Base-by-base conservation (phyloP, 1,284 basidiomycete species). In the Taiwanofungus camphoratus region DNA sequence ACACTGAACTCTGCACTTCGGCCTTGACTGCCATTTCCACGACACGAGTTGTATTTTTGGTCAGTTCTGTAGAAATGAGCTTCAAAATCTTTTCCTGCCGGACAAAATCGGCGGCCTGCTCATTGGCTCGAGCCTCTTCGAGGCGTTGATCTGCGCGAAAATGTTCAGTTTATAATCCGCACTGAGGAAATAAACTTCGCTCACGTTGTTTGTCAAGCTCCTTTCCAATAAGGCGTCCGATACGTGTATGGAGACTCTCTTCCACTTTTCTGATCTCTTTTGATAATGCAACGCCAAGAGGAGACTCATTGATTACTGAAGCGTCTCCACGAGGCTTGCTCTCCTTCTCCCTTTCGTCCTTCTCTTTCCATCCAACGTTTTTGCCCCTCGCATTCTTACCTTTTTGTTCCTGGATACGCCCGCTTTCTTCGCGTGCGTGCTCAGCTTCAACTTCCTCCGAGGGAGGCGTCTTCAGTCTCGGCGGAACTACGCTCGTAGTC, bases 81-180 rank as follows among this genome's bases (percentile, higher is more conserved):
- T 89, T 89, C 55, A 91, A 67, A 48, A 91, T 85, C 62, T 84
- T 88, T 65, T 92, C 88, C 63, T 92, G 87, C 16, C 88, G 77
- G 29, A 77, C 70, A 48, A 87, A 84, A 56, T 90, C 87, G 49
- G 82, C 81, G 13, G 77, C 71, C 56, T 87, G 84, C 50, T 89
- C 86, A 49, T 78, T 76, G 21, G 71, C 74, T 44, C 87, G 82
- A 44, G 79, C 77, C 42, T 89, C 87, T 56, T 91, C 87, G 49
- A 89, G 68, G 35, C 84, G 83, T 74, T 81, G 77, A 57, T 89
- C 87, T 91, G 54, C 19, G 30, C 31, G 11, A 30, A 39, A 22
- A 38, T 22, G 4, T 30, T 43, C 42, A 46, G 20, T 38, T 39
- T 42, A 30, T 39, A 21, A 30, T 24, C n/a, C 45, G 44, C 15